Base-by-base conservation (phyloP, 179 eudicot genomes). In the Vitellaria paradoxa region DNA sequence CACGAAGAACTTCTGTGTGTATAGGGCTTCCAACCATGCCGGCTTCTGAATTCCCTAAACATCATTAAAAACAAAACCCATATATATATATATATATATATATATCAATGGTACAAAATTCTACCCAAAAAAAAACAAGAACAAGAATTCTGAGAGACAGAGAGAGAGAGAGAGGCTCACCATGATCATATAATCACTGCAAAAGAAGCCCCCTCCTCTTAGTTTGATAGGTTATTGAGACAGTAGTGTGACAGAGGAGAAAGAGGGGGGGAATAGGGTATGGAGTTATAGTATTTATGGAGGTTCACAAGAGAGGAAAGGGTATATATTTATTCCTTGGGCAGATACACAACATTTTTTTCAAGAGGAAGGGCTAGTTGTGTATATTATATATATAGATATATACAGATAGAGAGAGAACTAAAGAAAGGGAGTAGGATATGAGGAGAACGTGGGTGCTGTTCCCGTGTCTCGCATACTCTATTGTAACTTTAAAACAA, bases 21-120 rank as follows among this genome's bases (percentile, higher is more conserved):
- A 95, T 2, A 95, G 90, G 13, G 97, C 93, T 66, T 95, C 93
- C 84, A 95, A 86, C 99, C 99, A 95, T 85, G 89, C 91, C 68
- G 99, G 98, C 85, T 91, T 93, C 79, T 88, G 86, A 82, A 76
- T 74, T 80, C 96, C 97, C 93, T 91, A 77, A 20, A 46, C 24
- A 73, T n/a, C 8, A 20, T 30, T 30, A 30, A 30, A 30, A 30
- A 30, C 37, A 30, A 30, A 30, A 30, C 37, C 37, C 37, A 30
- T 2, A 30, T 30, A 30, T 30, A 30, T 30, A 30, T 30, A 30
- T 30, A 30, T 30, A 30, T 30, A 30, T 30, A 30, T 30, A 30
- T 30, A 30, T 30, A 30, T 30, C 37, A 30, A 30, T 30, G 37
- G 2, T 2, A 30, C 2, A 30, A 30, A 30, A 30, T 30, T 30